Evolutionary conservation across 441 rosid species (phyloP).

Genomic region (Bocquillonia castaneifolia): DNA sequence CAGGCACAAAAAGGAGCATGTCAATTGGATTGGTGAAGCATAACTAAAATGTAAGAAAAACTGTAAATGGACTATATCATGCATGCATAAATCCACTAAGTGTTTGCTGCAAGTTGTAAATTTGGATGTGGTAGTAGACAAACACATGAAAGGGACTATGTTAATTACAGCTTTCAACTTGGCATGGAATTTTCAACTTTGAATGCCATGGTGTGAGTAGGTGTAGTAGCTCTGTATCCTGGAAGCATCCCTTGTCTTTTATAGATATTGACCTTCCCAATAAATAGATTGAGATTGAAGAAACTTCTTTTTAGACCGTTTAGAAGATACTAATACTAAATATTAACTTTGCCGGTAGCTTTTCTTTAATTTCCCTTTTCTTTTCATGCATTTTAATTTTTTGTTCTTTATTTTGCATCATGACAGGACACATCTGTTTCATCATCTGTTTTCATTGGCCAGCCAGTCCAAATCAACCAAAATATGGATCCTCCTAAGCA

Average conservation of each 20-base stretch:
- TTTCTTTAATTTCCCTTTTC: not conserved
- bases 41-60: not conserved
- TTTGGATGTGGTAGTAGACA: not conserved
- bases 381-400: not conserved
- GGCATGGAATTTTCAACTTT: not conserved
- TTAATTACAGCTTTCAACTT: not conserved
- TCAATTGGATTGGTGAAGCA: not conserved
- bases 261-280: not conserved
- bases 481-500: slow-evolving; percentile 14
- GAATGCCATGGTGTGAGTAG: not conserved
- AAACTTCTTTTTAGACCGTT: not conserved
- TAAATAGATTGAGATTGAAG: not conserved
- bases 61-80: not conserved
- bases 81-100: not conserved
- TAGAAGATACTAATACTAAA: not conserved
- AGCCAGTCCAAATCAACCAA: slow-evolving; percentile 6
- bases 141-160: not conserved
- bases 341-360: not conserved
- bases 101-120: not conserved
- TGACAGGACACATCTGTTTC: slow-evolving; percentile 13
- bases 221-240: not conserved
- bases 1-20: not conserved
- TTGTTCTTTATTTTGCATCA: not conserved
- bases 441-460: slow-evolving; percentile 2
- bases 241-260: not conserved